Base-by-base conservation (phyloP, 1,284 basidiomycete species). In the Puccinia coronata region DNA sequence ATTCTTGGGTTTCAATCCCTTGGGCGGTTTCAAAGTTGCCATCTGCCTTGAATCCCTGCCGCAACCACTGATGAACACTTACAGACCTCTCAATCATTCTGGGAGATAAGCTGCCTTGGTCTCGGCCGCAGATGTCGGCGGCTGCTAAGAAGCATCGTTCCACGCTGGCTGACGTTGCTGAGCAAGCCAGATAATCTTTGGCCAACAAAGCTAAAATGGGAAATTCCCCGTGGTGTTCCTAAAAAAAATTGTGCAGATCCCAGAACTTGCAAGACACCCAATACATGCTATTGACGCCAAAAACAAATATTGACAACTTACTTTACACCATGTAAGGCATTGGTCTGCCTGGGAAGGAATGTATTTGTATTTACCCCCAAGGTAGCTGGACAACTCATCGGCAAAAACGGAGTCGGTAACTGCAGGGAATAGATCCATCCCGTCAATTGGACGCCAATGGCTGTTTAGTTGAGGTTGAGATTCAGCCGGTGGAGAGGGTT, bases 91-190 rank as follows among this genome's bases (percentile, higher is more conserved):
- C 61, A 41, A 65, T 65, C n/a, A 11, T 65, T 65, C 20, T 36
- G 8, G 61, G 6, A 14, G 61, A 11, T 9, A 65, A n/a, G 18
- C 61, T 65, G 31, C 61, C 61, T 14, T 34, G 12, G 25, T 65
- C 61, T n/a, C 18, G 11, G 2, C 61, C 34, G 34, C 61, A 65
- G 25, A 34, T 65, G 41, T 65, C 61, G 6, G 61, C 61, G 3
- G 61, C 61, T 39, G 34, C 61, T 39, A 34, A 65, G 28, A 65
- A 65, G 25, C 61, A 65, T n/a, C 61, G 36, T n/a, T 65, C 65
- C n/a, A 69, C 65, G n/a, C 39, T 69, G n/a, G 65, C 65, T 41
- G 65, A 69, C 1, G 65, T 69, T 25, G 39, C 65, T 16, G 43
- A 69, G 23, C 20, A 43, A 6, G 65, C 9, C 23, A 69, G 65